Evolutionary conservation across 208 protist genomes (phyloP), one percentile per base, ranked within the genome.

Genomic region (Acanthamoeba culbertsoni): DNA sequence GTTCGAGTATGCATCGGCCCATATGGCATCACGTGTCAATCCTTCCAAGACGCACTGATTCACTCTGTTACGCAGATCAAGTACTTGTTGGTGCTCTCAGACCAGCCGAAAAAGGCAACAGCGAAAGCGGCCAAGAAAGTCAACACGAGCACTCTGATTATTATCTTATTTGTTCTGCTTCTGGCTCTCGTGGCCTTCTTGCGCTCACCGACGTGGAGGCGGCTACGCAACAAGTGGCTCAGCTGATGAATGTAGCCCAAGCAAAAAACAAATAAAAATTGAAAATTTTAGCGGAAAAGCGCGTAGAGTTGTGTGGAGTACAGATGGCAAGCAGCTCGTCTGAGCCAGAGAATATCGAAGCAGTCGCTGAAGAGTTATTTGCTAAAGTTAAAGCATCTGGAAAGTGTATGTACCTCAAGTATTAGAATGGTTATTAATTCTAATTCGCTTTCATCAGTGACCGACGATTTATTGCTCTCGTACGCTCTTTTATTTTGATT

Each of bases 1-100:
- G 79, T 89, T 23, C 79, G 79, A 10, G 79, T 89, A 46, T 51
- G 79, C n/a, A 37, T 86, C n/a, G n/a, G n/a, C n/a, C n/a, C n/a
- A n/a, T n/a, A n/a, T n/a, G n/a, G n/a, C n/a, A n/a, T n/a, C n/a
- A n/a, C n/a, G n/a, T n/a, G n/a, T n/a, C n/a, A n/a, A n/a, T n/a
- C n/a, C n/a, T n/a, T n/a, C n/a, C n/a, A n/a, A n/a, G n/a, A n/a
- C n/a, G n/a, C n/a, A n/a, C n/a, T n/a, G n/a, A n/a, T n/a, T n/a
- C n/a, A n/a, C 59, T 37, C n/a, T 68, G 59, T 1, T 26, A 18
- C 18, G 33, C 51, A 89, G 79, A 51, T 89, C 3, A 89, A 89
- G 79, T 89, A 89, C 31, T 16, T 89, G 28, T 51, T 89, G 20
- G 55, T 89, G 0, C 51, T 89, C 7, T 57, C 79, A 5, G 79